phyloP scores from a whole-genome alignment of 345 rosid genomes.

The Dovyalis caffra region DNA sequence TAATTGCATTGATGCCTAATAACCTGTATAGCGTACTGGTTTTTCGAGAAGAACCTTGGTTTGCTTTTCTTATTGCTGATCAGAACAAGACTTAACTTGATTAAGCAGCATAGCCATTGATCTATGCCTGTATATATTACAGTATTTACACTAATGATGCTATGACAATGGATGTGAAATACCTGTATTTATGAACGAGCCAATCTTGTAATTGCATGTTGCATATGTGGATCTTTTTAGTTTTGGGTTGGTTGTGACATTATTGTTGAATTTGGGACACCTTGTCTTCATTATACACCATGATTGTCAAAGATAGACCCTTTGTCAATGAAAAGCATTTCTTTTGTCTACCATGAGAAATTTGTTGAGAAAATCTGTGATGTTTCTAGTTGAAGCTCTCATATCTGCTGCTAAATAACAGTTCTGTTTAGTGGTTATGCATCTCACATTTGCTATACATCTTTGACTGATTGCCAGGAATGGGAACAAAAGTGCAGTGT shows the following conservation, averaged over 20 bases:
- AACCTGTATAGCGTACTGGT: not conserved
- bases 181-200: not conserved
- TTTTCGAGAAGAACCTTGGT: not conserved
- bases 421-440: not conserved
- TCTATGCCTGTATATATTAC: not conserved
- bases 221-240: not conserved
- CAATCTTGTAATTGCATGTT: not conserved
- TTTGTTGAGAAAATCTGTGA: not conserved
- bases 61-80: not conserved
- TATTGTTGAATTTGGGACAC: not conserved
- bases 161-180: not conserved
- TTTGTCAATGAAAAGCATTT: not conserved
- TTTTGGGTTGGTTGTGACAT: not conserved
- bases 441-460: conserved; percentile 1
- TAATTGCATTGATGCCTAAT: not conserved
- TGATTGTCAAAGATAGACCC: not conserved
- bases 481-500: conserved; percentile 72
- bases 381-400: not conserved
- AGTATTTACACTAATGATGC: not conserved
- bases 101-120: not conserved
- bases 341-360: not conserved
- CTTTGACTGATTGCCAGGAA: conserved; percentile 44
- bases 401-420: not conserved
- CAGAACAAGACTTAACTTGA: not conserved
- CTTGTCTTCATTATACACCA: not conserved